Conservation (phyloP, 2,329 filamentous ascomycete species). For the Rhynchosporium agropyri region DNA sequence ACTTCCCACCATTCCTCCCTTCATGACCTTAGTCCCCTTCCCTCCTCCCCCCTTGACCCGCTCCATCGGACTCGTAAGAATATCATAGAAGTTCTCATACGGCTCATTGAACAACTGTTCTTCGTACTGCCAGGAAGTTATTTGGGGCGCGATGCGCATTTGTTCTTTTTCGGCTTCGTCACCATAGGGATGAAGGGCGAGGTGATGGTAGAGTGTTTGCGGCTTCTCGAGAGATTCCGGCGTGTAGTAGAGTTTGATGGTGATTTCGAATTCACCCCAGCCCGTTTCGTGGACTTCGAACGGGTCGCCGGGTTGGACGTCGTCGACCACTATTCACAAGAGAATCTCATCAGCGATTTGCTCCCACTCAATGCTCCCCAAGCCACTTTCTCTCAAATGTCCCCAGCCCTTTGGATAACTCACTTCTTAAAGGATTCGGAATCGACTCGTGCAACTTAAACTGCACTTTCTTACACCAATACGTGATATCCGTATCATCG, state of each 20-base stretch:
- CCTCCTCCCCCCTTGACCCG: slow-evolving; percentile 58
- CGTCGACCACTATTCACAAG: slow-evolving; percentile 63
- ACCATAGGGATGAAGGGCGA: slow-evolving; percentile 89
- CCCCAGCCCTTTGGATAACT: slow-evolving; percentile 36
- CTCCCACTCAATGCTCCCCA: not conserved
- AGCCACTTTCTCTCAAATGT: too few relatives aligned
- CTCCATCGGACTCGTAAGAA: slow-evolving; percentile 69
- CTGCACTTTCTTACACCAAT: slow-evolving; percentile 95
- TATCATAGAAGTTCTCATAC: slow-evolving; percentile 86
- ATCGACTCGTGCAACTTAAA: slow-evolving; percentile 99
- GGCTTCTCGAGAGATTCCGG: slow-evolving; percentile 89
- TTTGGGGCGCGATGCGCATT: slow-evolving; percentile 61
- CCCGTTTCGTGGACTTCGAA: slow-evolving; percentile 92
- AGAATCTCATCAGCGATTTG: not conserved
- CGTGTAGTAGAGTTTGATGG: slow-evolving; percentile 91
- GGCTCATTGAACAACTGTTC: slow-evolving; percentile 98
- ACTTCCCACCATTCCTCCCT: slow-evolving; percentile 42
- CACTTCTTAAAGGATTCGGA: slow-evolving; percentile 82
- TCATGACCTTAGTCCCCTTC: slow-evolving; percentile 54
- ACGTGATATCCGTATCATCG: slow-evolving; percentile 86
- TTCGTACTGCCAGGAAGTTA: slow-evolving; percentile 83
- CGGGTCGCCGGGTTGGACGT: slow-evolving; percentile 59
- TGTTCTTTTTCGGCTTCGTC: slow-evolving; percentile 69
- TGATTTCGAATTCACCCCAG: slow-evolving; percentile 98
- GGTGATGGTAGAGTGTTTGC: slow-evolving; percentile 90